A percentile compares a stretch with the other conserved stretches of the same genome.
Evolutionary conservation across 2,329 filamentous ascomycete genomes (phyloP).

Genomic region (Exophiala sp.): DNA sequence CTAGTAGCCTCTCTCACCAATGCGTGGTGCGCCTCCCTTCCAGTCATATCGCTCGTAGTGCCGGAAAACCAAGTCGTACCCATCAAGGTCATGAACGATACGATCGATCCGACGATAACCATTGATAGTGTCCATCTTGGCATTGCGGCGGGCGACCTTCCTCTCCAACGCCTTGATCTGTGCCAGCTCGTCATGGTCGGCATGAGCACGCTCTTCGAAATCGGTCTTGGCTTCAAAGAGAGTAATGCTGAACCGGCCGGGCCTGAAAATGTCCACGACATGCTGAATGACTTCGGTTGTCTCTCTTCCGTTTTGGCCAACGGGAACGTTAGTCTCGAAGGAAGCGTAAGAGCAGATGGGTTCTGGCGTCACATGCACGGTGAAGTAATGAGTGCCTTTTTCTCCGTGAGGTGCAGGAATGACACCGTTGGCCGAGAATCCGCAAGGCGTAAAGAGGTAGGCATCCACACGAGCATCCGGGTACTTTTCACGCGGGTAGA

Average conservation of each 20-base stretch:
- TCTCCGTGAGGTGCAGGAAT: conserved; percentile 68
- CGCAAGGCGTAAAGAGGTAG: conserved; percentile 93
- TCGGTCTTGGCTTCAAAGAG: conserved; percentile 82
- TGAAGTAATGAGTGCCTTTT: conserved; percentile 81
- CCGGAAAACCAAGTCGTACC: conserved; percentile 93
- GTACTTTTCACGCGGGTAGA: conserved; percentile 83
- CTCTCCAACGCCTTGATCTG: conserved; percentile 43
- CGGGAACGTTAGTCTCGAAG: conserved; percentile 96
- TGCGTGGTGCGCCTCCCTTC: conserved; percentile 60
- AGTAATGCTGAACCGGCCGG: conserved; percentile 95
- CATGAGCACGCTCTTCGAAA: conserved; percentile 38
- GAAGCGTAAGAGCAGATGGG: conserved; percentile 96
- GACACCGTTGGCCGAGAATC: conserved; percentile 95
- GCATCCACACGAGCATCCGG: conserved; percentile 92
- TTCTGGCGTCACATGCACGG: conserved; percentile 96
- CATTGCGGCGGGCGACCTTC: conserved; percentile 42
- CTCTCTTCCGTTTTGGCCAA: conserved; percentile 79
- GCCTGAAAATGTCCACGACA: conserved; percentile 93
- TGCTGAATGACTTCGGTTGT: conserved; percentile 90
- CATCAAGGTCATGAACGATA: conserved; percentile 95
- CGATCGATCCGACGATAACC: conserved; percentile 89
- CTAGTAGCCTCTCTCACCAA: conserved; percentile 48
- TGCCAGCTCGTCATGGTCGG: conserved; percentile 33
- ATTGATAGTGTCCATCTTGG: conserved; percentile 70
- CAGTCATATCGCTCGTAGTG: conserved; percentile 92